Conservation (phyloP, 352 stramenopile species). For the Plasmopara viticola region DNA sequence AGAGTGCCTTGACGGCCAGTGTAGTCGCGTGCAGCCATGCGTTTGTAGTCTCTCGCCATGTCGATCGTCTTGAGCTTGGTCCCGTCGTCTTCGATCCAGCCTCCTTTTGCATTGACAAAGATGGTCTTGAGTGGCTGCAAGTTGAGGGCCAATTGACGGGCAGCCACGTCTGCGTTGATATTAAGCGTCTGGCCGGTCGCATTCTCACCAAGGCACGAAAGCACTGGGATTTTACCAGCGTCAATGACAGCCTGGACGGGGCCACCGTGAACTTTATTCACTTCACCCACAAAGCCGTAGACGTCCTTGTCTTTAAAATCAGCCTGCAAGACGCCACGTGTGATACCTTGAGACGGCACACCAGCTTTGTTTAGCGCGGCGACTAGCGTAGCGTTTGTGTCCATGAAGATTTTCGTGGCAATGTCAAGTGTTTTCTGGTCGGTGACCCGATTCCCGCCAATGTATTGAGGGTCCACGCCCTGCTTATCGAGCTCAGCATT, state of each 20-base stretch:
- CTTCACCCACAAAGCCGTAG: conserved; percentile 81
- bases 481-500: conserved; percentile 75
- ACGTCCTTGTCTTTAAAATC: conserved; percentile 75
- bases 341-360: conserved; percentile 69
- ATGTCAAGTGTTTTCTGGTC: conserved; percentile 83
- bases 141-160: conserved; percentile 69
- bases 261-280: conserved; percentile 68
- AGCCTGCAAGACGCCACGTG: conserved; percentile 78
- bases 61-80: conserved; percentile 79
- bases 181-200: conserved; percentile 76
- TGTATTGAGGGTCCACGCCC: conserved; percentile 85
- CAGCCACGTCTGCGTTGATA: conserved; percentile 85
- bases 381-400: conserved; percentile 79
- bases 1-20: conserved; percentile 84
- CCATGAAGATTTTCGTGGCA: conserved; percentile 79
- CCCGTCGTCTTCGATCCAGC: conserved; percentile 82
- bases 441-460: conserved; percentile 82
- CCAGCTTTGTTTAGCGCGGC: conserved; percentile 64
- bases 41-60: conserved; percentile 75
- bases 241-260: conserved; percentile 63
- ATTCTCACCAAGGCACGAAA: conserved; percentile 80
- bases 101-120: conserved; percentile 86
- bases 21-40: conserved; percentile 78
- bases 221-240: conserved; percentile 70
- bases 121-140: conserved; percentile 85